phyloP scores from a whole-genome alignment of 768 basidiomycete species.

The Amyloporia xantha region DNA sequence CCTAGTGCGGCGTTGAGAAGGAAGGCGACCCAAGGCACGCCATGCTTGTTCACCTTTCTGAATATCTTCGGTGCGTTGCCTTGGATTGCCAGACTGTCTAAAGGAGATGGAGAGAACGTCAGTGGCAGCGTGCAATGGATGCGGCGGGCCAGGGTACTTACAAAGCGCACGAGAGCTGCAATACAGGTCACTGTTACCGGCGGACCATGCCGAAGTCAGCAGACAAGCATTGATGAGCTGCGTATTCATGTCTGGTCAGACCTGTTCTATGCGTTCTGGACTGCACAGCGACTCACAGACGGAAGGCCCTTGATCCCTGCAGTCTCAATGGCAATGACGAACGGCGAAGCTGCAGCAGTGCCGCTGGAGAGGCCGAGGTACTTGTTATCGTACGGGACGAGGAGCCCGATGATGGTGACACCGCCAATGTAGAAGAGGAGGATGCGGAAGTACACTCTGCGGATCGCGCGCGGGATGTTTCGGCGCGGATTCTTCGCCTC shows the following conservation, averaged over 20 bases:
- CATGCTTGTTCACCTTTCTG: constrained; percentile 25
- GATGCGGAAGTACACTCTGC: constrained; percentile 45
- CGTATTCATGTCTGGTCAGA: background rate
- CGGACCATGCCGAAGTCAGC: constrained; percentile 34
- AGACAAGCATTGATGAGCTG: constrained; percentile 26
- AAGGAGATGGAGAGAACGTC: no score
- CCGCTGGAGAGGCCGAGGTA: constrained; percentile 30
- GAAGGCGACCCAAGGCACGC: constrained; percentile 42
- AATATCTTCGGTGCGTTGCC: constrained; percentile 53
- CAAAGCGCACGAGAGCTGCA: constrained; percentile 33
- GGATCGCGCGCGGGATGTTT: constrained; percentile 35
- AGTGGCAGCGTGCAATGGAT: background rate
- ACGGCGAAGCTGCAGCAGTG: constrained; percentile 43
- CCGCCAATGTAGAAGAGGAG: constrained; percentile 40
- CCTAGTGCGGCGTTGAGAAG: constrained; percentile 25
- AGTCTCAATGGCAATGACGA: constrained; percentile 49
- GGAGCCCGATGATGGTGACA: constrained; percentile 39
- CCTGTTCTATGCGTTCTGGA: no score
- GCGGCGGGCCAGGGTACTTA: constrained; percentile 11
- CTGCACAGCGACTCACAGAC: constrained; percentile 27
- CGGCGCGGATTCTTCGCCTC: constrained; percentile 45
- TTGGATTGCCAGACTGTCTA: constrained; percentile 46
- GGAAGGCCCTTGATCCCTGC: constrained; percentile 58
- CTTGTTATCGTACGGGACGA: constrained; percentile 42
- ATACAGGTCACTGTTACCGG: constrained; percentile 35